Evolutionary conservation across 352 stramenopile species (phyloP).

Genomic region (Lagenidium giganteum): DNA sequence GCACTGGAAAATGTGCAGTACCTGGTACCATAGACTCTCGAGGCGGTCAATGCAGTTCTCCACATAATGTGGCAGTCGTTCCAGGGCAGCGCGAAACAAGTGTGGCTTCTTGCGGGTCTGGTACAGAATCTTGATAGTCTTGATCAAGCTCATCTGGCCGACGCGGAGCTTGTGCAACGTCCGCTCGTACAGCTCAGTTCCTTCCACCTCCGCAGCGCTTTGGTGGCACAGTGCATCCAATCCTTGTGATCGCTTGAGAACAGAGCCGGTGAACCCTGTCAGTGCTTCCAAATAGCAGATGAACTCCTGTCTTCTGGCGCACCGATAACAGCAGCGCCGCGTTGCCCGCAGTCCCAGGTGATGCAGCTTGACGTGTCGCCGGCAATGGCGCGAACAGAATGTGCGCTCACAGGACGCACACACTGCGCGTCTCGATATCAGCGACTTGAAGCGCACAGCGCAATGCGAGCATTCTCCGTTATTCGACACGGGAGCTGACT

Average conservation of each 20-base stretch:
- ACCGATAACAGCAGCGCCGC: slow-evolving; percentile 46
- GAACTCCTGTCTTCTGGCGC: slow-evolving; percentile 53
- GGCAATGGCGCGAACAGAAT: slow-evolving; percentile 65
- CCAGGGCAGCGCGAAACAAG: slow-evolving; percentile 56
- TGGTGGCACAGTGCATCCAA: slow-evolving; percentile 25
- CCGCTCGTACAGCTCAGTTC: slow-evolving; percentile 26
- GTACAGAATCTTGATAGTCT: slow-evolving; percentile 77
- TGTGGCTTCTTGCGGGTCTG: slow-evolving; percentile 66
- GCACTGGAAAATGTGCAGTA: slow-evolving; percentile 76
- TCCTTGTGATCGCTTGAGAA: too few relatives aligned
- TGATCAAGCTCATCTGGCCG: slow-evolving; percentile 66
- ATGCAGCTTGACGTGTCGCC: slow-evolving; percentile 33
- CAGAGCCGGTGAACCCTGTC: slow-evolving; percentile 18
- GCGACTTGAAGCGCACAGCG: slow-evolving; percentile 40
- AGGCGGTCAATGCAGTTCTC: slow-evolving; percentile 71
- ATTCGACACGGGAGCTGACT: too few relatives aligned
- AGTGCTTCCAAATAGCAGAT: slow-evolving; percentile 32
- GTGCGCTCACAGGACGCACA: slow-evolving; percentile 49
- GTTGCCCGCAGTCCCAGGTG: slow-evolving; percentile 29
- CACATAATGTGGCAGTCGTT: slow-evolving; percentile 65
- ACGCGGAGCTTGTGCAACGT: slow-evolving; percentile 46
- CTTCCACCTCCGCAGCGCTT: slow-evolving; percentile 12
- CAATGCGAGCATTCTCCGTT: slow-evolving; percentile 46
- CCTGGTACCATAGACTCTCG: slow-evolving; percentile 77
- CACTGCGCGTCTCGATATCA: slow-evolving; percentile 42